Base-by-base conservation (phyloP, 75 land plant genomes). In the Pseudotsuga menziesii region DNA sequence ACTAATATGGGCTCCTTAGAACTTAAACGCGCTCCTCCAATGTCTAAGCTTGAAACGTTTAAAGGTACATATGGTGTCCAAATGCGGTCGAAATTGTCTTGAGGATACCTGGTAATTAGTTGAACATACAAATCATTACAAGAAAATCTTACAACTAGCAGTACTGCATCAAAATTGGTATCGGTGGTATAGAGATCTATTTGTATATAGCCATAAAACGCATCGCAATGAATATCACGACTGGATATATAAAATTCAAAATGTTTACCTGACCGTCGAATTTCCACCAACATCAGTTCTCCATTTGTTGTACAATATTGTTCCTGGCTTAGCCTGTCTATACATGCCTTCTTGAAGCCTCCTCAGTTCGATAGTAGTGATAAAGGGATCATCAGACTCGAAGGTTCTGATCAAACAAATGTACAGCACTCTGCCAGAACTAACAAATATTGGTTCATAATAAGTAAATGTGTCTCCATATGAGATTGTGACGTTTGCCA, bases 331-430 rank as follows among this genome's bases (percentile, higher is more conserved):
- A 61, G n/a, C n/a, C 44, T 13, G 19, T 22, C 27, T 54, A 36
- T 72, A 72, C 74, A 72, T 44, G 74, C 74, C 74, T 2, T 72
- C 4, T 23, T 72, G 39, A 14, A 72, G 74, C 23, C 14, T 11
- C 22, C 74, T 35, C 5, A 72, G 16, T 39, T 72, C 74, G 29
- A 72, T 72, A 54, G 17, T n/a, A 44, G 52, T 41, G 36, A 72
- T 0, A 32, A 36, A 72, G 14, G 67, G 67, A 27, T 63, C 67
- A 26, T 1, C 27, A 26, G 9, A 25, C 5, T 63, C 67, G 1
- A 14, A 4, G 19, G 1, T 61, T 61, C 64, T 6, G 2, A 61
- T 61, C 13, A 61, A 26, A 35, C 64, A 61, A 26, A 61, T 27
- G 27, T 27, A 1, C 23, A 60, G 11, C 25, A 22, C 23, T 60